Percentiles rank a stretch among this genome's conserved stretches.
These are phyloP conservation scores for Aegilops tauschii DNA, from an alignment of 176 grass and related monocot genomes.

Conservation along the genomic window DNA sequence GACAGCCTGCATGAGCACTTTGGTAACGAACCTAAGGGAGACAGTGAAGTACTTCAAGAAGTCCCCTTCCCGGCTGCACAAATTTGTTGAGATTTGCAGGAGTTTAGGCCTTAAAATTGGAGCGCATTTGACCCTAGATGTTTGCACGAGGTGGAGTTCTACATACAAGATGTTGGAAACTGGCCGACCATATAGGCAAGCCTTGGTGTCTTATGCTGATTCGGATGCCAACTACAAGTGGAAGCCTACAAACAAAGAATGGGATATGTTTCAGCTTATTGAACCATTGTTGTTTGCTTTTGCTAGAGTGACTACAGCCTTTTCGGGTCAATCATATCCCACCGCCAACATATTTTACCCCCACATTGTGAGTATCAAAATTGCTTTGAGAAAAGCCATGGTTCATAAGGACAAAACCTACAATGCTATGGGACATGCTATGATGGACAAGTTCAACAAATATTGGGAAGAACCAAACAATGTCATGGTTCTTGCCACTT, in stretches of 20 bases:
- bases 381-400: background rate
- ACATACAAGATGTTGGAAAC: background rate
- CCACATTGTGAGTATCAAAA: background rate
- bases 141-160: background rate
- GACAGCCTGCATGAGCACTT: background rate
- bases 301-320: background rate
- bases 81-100: background rate
- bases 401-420: background rate
- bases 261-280: background rate
- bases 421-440: background rate
- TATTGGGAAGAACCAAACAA: background rate
- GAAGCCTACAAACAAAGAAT: background rate
- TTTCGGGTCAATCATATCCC: background rate
- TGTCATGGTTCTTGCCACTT: conserved; percentile 4
- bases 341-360: background rate
- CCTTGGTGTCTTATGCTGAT: background rate
- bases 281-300: background rate
- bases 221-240: background rate
- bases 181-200: background rate
- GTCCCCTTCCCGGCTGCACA: background rate
- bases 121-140: background rate
- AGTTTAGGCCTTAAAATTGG: background rate
- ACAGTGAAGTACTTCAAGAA: background rate
- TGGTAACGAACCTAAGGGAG: background rate
- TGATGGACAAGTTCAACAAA: background rate